phyloP scores from a whole-genome alignment of 176 grass and related monocot genomes.

The Themeda triandra region DNA sequence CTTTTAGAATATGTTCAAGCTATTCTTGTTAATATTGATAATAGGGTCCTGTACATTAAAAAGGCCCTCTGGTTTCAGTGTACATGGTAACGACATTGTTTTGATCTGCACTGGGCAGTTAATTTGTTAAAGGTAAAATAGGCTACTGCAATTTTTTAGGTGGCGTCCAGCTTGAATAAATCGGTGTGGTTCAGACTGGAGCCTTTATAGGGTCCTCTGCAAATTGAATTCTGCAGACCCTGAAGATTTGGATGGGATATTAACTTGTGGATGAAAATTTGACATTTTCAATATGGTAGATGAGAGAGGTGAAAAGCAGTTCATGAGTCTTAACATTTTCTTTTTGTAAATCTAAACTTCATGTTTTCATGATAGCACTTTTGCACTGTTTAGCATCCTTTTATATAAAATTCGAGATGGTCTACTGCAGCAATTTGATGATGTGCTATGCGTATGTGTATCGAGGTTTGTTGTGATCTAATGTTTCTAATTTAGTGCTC shows the following conservation, averaged over 20 bases:
- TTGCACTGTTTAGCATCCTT: conserved; percentile 1
- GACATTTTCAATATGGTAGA: neutral
- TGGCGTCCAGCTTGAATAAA: neutral
- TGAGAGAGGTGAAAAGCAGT: neutral
- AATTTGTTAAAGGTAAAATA: conserved; percentile 7
- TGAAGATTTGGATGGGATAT: no score
- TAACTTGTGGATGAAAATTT: no score
- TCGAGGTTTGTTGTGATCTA: neutral
- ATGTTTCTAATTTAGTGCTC: neutral
- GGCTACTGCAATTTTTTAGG: neutral
- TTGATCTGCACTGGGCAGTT: neutral
- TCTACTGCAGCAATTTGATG: neutral
- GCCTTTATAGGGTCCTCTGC: no score
- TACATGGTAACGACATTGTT: neutral
- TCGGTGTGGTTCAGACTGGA: neutral
- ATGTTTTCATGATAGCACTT: neutral
- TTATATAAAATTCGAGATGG: neutral
- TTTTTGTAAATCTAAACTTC: neutral
- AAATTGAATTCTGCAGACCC: no score
- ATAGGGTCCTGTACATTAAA: neutral
- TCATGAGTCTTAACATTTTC: neutral
- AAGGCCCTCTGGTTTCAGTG: neutral
- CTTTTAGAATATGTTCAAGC: neutral
- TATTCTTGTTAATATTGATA: neutral
- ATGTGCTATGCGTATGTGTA: neutral